Percentiles rank a stretch among this genome's conserved stretches.
phyloP scores from a whole-genome alignment of 2,329 filamentous ascomycete genomes.

The Magnaporthiopsis poae region DNA sequence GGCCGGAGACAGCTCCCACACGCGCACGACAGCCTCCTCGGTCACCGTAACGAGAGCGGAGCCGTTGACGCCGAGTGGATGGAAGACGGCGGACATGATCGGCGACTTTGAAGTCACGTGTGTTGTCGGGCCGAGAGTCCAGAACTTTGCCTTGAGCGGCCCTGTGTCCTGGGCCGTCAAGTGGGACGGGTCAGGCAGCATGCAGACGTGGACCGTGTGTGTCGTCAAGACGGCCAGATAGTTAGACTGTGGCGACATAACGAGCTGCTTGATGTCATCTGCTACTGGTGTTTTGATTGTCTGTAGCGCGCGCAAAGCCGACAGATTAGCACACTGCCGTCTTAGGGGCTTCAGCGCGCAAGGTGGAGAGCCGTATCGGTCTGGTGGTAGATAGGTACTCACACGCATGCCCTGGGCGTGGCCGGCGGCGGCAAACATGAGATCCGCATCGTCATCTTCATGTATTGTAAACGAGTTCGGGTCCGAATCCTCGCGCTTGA shows the following conservation, averaged over 20 bases:
- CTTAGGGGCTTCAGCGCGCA: neutral
- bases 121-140: slow-evolving; percentile 82
- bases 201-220: slow-evolving; percentile 77
- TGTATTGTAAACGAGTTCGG: slow-evolving; percentile 19
- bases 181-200: slow-evolving; percentile 72
- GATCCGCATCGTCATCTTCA: slow-evolving; percentile 11
- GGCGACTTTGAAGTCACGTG: slow-evolving; percentile 80
- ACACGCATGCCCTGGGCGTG: slow-evolving; percentile 38
- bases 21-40: slow-evolving; percentile 71
- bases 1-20: slow-evolving; percentile 81
- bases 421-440: slow-evolving; percentile 19
- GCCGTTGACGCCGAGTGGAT: slow-evolving; percentile 76
- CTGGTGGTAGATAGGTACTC: slow-evolving; percentile 15
- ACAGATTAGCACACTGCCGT: neutral
- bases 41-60: slow-evolving; percentile 81
- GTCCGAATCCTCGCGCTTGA: slow-evolving; percentile 40
- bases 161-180: slow-evolving; percentile 58
- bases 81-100: slow-evolving; percentile 77
- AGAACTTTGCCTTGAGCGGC: slow-evolving; percentile 71
- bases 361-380: neutral
- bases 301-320: slow-evolving; percentile 33
- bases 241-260: slow-evolving; percentile 71
- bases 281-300: slow-evolving; percentile 68
- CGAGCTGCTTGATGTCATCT: slow-evolving; percentile 73
- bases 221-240: slow-evolving; percentile 78